These are phyloP conservation scores for Macadamia tetraphylla DNA, from an alignment of 164 flowering plant species.

Conservation along the genomic window DNA sequence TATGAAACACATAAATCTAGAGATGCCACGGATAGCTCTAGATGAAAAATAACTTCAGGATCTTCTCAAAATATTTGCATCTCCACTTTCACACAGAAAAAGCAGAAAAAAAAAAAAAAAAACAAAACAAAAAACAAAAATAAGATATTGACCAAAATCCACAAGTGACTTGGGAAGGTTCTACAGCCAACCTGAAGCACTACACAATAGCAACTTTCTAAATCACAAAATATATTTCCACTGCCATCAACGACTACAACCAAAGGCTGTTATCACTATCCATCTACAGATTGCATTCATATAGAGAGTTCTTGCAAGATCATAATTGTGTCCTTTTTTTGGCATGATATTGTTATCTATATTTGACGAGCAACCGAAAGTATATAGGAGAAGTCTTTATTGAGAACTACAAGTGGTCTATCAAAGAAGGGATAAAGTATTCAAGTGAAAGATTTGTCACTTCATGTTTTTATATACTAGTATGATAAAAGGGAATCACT, in stretches of 20 bases:
- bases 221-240: neutral
- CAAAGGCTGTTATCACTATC: neutral
- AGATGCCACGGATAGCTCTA: too few species aligned
- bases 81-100: too few species aligned
- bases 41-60: too few species aligned
- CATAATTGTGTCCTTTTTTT: neutral
- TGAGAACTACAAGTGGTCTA: neutral
- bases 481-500: too few species aligned
- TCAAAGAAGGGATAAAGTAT: neutral
- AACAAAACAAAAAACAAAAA: too few species aligned
- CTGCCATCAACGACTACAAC: neutral
- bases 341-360: neutral
- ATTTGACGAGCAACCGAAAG: neutral
- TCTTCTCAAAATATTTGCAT: too few species aligned
- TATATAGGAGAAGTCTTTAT: neutral
- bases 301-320: neutral
- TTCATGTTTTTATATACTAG: too few species aligned
- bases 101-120: too few species aligned
- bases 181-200: constrained; percentile 5
- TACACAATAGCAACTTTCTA: constrained; percentile 3
- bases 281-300: neutral
- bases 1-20: too few species aligned
- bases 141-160: neutral
- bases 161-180: neutral
- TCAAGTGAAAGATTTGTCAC: too few species aligned